Base-by-base conservation (phyloP, 352 stramenopile species). In the Globisporangium orthogonon region DNA sequence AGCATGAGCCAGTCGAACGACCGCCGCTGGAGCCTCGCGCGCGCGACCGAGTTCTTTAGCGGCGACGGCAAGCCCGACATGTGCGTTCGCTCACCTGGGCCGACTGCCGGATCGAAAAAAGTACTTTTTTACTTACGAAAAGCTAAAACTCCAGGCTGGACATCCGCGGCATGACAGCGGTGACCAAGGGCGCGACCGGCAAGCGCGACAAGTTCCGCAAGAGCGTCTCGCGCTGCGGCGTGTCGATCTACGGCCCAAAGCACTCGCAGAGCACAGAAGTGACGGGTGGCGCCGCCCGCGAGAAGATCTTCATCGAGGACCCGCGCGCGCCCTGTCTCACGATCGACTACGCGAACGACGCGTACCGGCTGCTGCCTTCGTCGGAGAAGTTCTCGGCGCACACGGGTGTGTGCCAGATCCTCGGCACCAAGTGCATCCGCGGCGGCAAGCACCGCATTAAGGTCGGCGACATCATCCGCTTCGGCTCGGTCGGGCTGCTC, bases 181-280 rank as follows among this genome's bases (percentile, higher is more conserved):
- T 91, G 13, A 90, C 84, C 30, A 94, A 94, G 54, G 84, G 84
- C 52, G 80, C 83, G 6, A 86, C 84, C 7, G 83, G 82, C 37
- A 94, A 94, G 67, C 80, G 84, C 29, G 82, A 94, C 62, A 94
- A 94, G 64, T 94, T 94, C 59, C 84, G 84, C 66, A 91, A 90
- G 73, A 91, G 71, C 64, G 82, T 94, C 37, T 90, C 82, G 30
- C 84, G 83, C 57, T 91, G 82, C 47, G 84, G 84, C 59, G 84
- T 94, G 28, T 86, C 84, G 35, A 94, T 94, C 66, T 94, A 94
- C 62, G 84, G 84, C 0, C 83, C 84, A 4, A 94, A 94, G 63
- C 84, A 91, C 69, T 91, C 79, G 57, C 69, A 79, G 43, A 76
- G 64, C 54, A 61, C 56, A 56, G 70, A 79, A 49, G 52, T 71